Conservation (phyloP, 2,329 filamentous ascomycete genomes). For the Xylariaceae sp. region DNA sequence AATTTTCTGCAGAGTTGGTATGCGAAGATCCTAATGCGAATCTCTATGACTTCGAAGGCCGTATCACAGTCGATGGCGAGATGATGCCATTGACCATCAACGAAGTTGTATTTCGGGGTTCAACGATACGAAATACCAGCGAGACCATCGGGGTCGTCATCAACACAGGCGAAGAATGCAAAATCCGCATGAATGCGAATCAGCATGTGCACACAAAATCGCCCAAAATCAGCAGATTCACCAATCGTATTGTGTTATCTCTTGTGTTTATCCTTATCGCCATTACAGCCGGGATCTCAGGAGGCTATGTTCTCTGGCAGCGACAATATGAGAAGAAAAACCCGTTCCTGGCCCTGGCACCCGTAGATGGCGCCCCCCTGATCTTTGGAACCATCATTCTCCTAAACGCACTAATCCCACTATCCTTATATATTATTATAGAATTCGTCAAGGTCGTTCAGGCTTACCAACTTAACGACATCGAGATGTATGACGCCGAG, state of each 20-base stretch:
- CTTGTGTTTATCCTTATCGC: constrained; percentile 82
- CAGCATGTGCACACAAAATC: constrained; percentile 86
- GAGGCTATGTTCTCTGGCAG: constrained; percentile 85
- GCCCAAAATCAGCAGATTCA: constrained; percentile 75
- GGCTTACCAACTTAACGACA: constrained; percentile 78
- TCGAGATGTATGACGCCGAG: constrained; percentile 89
- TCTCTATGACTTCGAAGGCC: constrained; percentile 78
- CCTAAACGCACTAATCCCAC: constrained; percentile 93
- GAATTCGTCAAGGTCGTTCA: constrained; percentile 83
- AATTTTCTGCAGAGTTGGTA: constrained; percentile 67
- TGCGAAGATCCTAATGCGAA: constrained; percentile 80
- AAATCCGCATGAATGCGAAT: constrained; percentile 91
- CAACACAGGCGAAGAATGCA: constrained; percentile 90
- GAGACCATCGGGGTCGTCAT: constrained; percentile 80
- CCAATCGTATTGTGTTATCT: constrained; percentile 82
- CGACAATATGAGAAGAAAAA: constrained; percentile 68
- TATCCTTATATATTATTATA: constrained; percentile 89
- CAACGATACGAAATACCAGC: constrained; percentile 76
- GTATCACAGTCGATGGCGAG: constrained; percentile 63
- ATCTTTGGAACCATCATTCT: constrained; percentile 92
- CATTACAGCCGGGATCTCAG: constrained; percentile 78
- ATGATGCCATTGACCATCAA: constrained; percentile 75
- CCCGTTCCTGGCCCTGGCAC: constrained; percentile 76
- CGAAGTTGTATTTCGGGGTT: constrained; percentile 86
- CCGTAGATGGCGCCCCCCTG: constrained; percentile 77